phyloP scores from a whole-genome alignment of 225 moss, liverwort and hornwort species.

The Thuidium tamariscinum region DNA sequence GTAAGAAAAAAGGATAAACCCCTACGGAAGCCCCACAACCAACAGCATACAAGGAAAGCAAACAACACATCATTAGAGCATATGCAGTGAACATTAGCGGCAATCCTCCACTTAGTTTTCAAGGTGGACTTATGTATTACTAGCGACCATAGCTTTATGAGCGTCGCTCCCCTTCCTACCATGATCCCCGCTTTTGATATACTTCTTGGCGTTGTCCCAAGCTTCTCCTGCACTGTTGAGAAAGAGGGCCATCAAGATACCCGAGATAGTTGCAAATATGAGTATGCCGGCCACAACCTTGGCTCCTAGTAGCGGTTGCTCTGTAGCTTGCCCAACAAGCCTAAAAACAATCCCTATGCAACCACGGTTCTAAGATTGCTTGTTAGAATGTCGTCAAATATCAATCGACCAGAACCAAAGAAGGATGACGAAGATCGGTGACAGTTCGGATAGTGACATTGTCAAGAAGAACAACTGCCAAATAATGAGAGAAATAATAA shows the following conservation, averaged over 20 bases:
- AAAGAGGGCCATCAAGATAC: slow-evolving; percentile 96
- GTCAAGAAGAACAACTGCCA: background rate
- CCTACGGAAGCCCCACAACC: background rate
- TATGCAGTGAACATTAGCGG: background rate
- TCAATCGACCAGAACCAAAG: background rate
- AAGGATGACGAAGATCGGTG: background rate
- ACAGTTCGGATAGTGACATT: background rate
- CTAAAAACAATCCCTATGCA: slow-evolving; percentile 58
- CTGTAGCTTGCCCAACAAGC: slow-evolving; percentile 68
- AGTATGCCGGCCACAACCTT: slow-evolving; percentile 97
- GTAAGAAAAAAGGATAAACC: background rate
- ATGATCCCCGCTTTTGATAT: slow-evolving; percentile 86
- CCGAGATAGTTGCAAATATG: slow-evolving; percentile 95
- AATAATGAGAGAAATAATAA: background rate
- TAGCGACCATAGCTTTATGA: slow-evolving; percentile 88
- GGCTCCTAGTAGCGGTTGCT: slow-evolving; percentile 77
- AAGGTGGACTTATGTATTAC: slow-evolving; percentile 72
- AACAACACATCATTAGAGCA: background rate
- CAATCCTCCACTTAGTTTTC: background rate
- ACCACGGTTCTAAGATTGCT: background rate
- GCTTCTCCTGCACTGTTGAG: slow-evolving; percentile 93
- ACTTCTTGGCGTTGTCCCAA: slow-evolving; percentile 99
- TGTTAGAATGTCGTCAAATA: background rate
- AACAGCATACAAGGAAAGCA: background rate
- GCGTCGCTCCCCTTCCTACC: slow-evolving; percentile 98